A percentile compares a stretch with the other conserved stretches of the same genome.
These are phyloP conservation scores for Camelina laxa DNA, from an alignment of 345 rosid genomes.

Conservation along the genomic window DNA sequence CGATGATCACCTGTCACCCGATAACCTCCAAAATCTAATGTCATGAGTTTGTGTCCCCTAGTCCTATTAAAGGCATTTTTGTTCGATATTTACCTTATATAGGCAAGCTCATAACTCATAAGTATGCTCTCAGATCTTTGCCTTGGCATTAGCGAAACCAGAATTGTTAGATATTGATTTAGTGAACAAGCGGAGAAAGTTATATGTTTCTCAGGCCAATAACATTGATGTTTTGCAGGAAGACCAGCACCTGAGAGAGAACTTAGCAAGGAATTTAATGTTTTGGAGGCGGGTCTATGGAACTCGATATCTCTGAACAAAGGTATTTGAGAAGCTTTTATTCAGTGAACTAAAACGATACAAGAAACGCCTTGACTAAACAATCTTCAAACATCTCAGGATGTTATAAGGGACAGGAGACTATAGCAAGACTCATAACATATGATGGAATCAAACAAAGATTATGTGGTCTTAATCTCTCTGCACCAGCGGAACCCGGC, in stretches of 20 bases:
- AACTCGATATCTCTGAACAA: constrained; percentile 80
- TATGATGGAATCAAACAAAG: constrained; percentile 87
- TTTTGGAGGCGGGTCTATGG: constrained; percentile 91
- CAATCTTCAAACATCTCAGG: constrained; percentile 49
- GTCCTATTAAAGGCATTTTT: constrained; percentile 7
- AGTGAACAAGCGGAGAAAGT: background rate
- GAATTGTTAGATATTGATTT: background rate
- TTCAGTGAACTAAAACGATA: constrained; percentile 18
- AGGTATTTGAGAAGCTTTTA: constrained; percentile 53
- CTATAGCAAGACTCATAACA: constrained; percentile 79
- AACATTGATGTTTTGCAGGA: constrained; percentile 56
- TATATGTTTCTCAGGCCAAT: constrained; percentile 25
- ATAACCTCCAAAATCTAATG: background rate
- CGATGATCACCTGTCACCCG: background rate
- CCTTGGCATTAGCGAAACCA: background rate
- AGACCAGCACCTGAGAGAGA: constrained; percentile 89
- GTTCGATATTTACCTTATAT: background rate
- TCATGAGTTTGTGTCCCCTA: constrained; percentile 8
- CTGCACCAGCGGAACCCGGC: constrained; percentile 80
- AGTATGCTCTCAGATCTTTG: constrained; percentile 9
- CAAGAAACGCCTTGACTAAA: constrained; percentile 13
- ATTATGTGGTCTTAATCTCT: constrained; percentile 72
- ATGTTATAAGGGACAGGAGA: constrained; percentile 96
- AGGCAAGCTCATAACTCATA: constrained; percentile 6
- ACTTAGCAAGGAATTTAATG: constrained; percentile 82